Conservation (phyloP, 768 basidiomycete genomes). For the Tephrocybe rancida region DNA sequence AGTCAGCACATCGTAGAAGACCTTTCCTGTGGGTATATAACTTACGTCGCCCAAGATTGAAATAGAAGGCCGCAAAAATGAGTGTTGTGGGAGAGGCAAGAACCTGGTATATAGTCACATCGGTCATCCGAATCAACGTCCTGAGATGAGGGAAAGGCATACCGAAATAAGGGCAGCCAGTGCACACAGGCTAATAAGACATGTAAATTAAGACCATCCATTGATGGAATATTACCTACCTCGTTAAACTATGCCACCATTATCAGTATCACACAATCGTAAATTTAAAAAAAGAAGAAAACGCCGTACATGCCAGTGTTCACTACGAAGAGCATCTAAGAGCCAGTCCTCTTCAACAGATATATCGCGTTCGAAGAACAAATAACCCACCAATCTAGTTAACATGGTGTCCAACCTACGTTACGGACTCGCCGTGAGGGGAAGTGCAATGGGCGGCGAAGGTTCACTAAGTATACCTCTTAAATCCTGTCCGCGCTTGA, state of each 20-base stretch:
- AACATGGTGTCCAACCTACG: slow-evolving; percentile 24
- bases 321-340: slow-evolving; percentile 23
- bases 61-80: slow-evolving; percentile 33
- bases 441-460: not conserved
- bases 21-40: not conserved
- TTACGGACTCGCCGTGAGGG: too few relatives aligned
- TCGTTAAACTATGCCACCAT: slow-evolving; percentile 4
- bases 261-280: not conserved
- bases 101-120: slow-evolving; percentile 18
- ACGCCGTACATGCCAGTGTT: slow-evolving; percentile 20
- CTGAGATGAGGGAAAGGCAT: not conserved
- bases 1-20: not conserved
- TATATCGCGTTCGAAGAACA: not conserved
- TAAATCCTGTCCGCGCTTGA: slow-evolving; percentile 7
- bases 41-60: slow-evolving; percentile 35
- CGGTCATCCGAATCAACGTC: too few relatives aligned
- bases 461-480: not conserved
- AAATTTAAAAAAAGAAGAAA: not conserved
- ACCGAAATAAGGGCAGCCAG: slow-evolving; percentile 13
- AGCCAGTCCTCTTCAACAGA: not conserved
- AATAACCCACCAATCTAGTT: slow-evolving; percentile 18
- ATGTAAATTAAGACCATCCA: too few relatives aligned
- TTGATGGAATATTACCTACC: not conserved
- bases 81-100: slow-evolving; percentile 26
- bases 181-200: slow-evolving; percentile 10